These are phyloP conservation scores for Tuber brumale DNA, from an alignment of 495 filamentous ascomycete genomes.

Conservation along the genomic window DNA sequence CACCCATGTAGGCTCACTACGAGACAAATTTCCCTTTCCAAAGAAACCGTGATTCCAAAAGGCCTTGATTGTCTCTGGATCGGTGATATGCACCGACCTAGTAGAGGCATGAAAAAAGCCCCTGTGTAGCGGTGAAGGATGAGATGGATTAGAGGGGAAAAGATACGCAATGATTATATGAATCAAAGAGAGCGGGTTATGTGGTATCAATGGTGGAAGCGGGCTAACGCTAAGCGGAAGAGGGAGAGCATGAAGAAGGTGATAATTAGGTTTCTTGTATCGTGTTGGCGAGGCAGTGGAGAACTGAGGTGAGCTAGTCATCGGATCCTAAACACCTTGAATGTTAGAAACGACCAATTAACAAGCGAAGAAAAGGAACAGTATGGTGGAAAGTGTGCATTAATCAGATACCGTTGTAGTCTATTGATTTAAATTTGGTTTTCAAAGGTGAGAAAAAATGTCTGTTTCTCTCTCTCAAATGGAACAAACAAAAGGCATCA, in stretches of 20 bases:
- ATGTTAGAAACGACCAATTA: not conserved
- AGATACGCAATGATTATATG: conserved; percentile 71
- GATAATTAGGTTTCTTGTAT: conserved; percentile 60
- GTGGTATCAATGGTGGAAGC: conserved; percentile 77
- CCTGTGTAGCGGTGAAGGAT: conserved; percentile 59
- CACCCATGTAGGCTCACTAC: conserved; percentile 91
- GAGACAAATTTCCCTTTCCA: conserved; percentile 84
- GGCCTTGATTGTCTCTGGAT: conserved; percentile 63
- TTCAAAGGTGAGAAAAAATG: conserved; percentile 72
- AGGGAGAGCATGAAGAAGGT: conserved; percentile 66
- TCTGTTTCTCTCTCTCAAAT: conserved; percentile 53
- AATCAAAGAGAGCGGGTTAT: conserved; percentile 82
- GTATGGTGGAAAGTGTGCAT: conserved; percentile 37
- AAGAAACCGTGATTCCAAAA: conserved; percentile 96
- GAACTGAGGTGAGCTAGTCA: conserved; percentile 22
- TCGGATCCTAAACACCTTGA: conserved; percentile 12
- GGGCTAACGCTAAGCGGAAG: conserved; percentile 73
- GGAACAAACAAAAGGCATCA: conserved; percentile 47
- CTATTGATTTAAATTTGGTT: conserved; percentile 56
- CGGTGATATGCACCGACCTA: conserved; percentile 75
- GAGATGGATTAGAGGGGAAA: conserved; percentile 55
- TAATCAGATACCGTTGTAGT: conserved; percentile 99
- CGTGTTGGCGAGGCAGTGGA: conserved; percentile 41
- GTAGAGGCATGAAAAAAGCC: conserved; percentile 73
- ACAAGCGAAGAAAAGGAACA: conserved; percentile 10